Percentiles rank a stretch among this genome's conserved stretches.
phyloP scores from a whole-genome alignment of 2,329 filamentous ascomycete species.

The Neophaeococcomyces mojaviensis region DNA sequence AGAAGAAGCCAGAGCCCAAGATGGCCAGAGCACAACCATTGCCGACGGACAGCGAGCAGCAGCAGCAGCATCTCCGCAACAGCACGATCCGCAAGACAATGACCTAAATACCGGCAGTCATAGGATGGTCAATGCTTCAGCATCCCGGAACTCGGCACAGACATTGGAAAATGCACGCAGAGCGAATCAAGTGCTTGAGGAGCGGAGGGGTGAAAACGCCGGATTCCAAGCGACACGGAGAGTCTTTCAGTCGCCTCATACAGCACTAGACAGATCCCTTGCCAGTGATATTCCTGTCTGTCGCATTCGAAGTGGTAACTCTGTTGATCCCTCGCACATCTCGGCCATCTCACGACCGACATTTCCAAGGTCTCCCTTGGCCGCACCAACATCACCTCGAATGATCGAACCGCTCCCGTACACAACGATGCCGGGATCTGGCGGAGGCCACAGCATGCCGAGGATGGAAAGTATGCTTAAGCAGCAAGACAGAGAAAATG shows the following conservation, averaged over 20 bases:
- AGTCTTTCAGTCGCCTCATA: neutral
- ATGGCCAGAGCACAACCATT: neutral
- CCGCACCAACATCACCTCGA: too few species aligned
- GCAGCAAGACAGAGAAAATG: neutral
- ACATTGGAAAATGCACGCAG: neutral
- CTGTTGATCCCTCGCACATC: too few species aligned
- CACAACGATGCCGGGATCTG: neutral
- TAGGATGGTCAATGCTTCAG: neutral
- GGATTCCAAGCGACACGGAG: neutral
- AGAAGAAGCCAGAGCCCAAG: constrained; percentile 3
- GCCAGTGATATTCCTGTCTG: too few species aligned
- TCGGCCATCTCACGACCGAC: too few species aligned
- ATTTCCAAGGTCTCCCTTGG: too few species aligned
- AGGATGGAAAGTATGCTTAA: neutral
- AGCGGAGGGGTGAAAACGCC: neutral
- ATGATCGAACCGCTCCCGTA: too few species aligned
- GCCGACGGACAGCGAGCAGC: neutral
- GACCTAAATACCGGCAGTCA: neutral
- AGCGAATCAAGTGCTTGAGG: neutral
- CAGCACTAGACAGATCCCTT: neutral
- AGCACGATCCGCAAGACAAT: neutral
- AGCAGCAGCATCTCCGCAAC: neutral
- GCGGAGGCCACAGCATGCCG: neutral
- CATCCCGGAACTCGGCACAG: too few species aligned
- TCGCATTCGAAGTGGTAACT: too few species aligned